phyloP scores from a whole-genome alignment of 331 rosid species.

The Telfairia occidentalis region DNA sequence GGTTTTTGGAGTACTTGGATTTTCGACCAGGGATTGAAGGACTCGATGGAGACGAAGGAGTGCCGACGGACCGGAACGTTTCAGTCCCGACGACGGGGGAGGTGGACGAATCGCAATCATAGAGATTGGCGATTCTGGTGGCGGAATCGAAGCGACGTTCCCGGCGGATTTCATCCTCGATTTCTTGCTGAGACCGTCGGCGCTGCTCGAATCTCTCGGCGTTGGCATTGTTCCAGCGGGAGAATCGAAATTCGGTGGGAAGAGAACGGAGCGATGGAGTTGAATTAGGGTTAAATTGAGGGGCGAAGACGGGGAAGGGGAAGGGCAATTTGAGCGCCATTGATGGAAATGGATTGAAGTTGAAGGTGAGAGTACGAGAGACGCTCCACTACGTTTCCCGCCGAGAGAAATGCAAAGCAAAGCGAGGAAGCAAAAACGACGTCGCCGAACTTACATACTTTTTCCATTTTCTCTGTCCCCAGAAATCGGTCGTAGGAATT shows the following conservation, averaged over 20 bases:
- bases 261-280: conserved; percentile 16
- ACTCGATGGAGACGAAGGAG: conserved; percentile 59
- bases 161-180: conserved; percentile 66
- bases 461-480: not conserved
- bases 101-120: conserved; percentile 10
- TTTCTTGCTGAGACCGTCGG: conserved; percentile 46
- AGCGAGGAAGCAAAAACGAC: not conserved
- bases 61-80: conserved; percentile 34
- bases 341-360: not conserved
- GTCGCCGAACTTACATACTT: not conserved
- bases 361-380: not conserved
- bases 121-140: conserved; percentile 24
- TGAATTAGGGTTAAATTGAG: conserved; percentile 22
- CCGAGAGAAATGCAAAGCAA: not conserved
- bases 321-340: conserved; percentile 48
- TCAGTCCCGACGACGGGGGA: conserved; percentile 5
- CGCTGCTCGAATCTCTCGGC: conserved; percentile 52
- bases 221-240: conserved; percentile 57
- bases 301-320: conserved; percentile 47
- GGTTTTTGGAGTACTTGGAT: conserved; percentile 46
- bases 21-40: conserved; percentile 66
- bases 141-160: conserved; percentile 61
- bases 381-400: not conserved
- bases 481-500: too few relatives aligned
- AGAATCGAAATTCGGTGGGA: conserved; percentile 34